Conservation (phyloP, 129 eudicot species). For the Chrysanthemum makinoi region DNA sequence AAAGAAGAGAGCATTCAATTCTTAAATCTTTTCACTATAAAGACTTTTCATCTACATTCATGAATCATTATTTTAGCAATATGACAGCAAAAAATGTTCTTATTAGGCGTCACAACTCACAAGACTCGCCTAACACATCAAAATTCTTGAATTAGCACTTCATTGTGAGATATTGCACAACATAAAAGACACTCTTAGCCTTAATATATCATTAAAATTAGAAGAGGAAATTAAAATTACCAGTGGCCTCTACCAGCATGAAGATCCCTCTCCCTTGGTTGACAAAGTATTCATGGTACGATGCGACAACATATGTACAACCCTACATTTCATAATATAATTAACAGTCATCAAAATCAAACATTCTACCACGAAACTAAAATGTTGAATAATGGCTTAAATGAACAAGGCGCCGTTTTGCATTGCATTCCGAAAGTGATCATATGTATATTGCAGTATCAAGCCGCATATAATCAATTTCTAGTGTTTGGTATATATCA, state of each 20-base stretch:
- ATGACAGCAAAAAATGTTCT: background rate
- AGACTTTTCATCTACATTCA: background rate
- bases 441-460: too few species aligned
- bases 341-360: constrained; percentile 1
- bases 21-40: background rate
- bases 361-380: background rate
- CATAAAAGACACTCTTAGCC: background rate
- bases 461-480: too few species aligned
- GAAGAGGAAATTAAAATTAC: constrained; percentile 28
- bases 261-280: constrained; percentile 65
- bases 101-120: background rate
- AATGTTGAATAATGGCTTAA: background rate
- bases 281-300: constrained; percentile 58
- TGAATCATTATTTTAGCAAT: background rate
- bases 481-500: too few species aligned
- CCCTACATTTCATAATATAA: constrained; percentile 47
- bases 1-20: background rate
- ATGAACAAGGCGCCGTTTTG: background rate
- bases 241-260: constrained; percentile 77
- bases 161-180: constrained; percentile 2
- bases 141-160: constrained; percentile 2
- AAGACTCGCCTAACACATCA: background rate
- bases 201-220: background rate
- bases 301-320: constrained; percentile 58
- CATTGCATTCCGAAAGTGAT: too few species aligned